A percentile compares a stretch with the other conserved stretches of the same genome.
Conservation (phyloP, 2,329 filamentous ascomycete genomes). For the Arachnomyces sp. region DNA sequence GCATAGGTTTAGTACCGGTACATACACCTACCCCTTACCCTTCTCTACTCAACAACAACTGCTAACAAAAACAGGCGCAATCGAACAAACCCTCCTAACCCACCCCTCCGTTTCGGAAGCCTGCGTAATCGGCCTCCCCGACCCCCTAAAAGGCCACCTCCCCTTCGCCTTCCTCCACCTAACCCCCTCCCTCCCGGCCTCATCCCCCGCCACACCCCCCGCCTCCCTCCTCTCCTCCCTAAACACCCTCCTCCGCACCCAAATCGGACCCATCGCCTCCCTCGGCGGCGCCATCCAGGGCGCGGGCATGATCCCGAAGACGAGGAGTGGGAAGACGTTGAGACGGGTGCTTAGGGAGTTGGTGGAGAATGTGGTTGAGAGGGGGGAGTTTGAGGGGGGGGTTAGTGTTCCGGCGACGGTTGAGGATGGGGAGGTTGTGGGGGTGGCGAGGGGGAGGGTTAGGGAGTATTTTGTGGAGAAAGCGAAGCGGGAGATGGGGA, state of each 20-base stretch:
- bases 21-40: constrained; percentile 18
- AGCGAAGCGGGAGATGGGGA: constrained; percentile 22
- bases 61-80: constrained; percentile 52
- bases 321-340: constrained; percentile 83
- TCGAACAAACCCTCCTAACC: constrained; percentile 83
- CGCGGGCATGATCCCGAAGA: constrained; percentile 83
- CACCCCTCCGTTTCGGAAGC: constrained; percentile 75
- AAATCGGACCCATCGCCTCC: constrained; percentile 81
- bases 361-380: constrained; percentile 65
- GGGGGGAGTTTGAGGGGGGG: constrained; percentile 58
- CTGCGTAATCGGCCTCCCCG: constrained; percentile 79
- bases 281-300: constrained; percentile 82
- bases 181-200: constrained; percentile 34
- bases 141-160: constrained; percentile 78
- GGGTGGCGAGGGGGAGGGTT: constrained; percentile 63
- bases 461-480: constrained; percentile 63
- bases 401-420: constrained; percentile 76
- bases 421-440: constrained; percentile 69
- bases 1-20: constrained; percentile 80
- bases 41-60: constrained; percentile 1
- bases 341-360: constrained; percentile 74
- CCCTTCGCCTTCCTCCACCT: constrained; percentile 70
- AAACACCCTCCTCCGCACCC: constrained; percentile 57
- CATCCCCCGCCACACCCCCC: constrained; percentile 29
- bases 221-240: constrained; percentile 38